Conservation (phyloP, 2,329 filamentous ascomycete genomes). For the Pyricularia pennisetigena region DNA sequence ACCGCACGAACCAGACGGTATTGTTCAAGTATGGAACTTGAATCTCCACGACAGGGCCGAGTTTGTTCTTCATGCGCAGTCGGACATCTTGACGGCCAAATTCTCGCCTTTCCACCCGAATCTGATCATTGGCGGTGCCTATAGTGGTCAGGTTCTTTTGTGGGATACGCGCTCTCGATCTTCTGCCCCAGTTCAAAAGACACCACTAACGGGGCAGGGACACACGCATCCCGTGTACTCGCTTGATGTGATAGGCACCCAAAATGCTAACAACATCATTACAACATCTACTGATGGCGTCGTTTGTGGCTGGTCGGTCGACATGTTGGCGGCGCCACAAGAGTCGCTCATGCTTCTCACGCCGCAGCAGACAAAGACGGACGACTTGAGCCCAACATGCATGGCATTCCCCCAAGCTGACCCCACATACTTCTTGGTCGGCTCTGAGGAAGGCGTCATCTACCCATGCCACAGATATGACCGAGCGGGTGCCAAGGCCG, state of each 20-base stretch:
- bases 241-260: conserved; percentile 90
- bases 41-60: conserved; percentile 91
- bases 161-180: conserved; percentile 94
- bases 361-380: conserved; percentile 78
- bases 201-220: conserved; percentile 84
- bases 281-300: conserved; percentile 95
- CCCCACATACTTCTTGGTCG: conserved; percentile 94
- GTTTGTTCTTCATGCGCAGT: conserved; percentile 93
- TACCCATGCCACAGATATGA: conserved; percentile 97
- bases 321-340: conserved; percentile 95
- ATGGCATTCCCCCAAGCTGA: conserved; percentile 92
- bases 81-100: conserved; percentile 87
- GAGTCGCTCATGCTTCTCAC: conserved; percentile 84
- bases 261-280: conserved; percentile 98
- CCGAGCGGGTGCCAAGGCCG: conserved; percentile 91
- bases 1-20: conserved; percentile 83
- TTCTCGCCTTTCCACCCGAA: conserved; percentile 99
- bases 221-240: conserved; percentile 97
- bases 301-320: conserved; percentile 93
- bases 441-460: conserved; percentile 92
- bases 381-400: conserved; percentile 89
- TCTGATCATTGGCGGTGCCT: conserved; percentile 89
- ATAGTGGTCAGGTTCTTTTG: conserved; percentile 89
- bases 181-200: conserved; percentile 87
- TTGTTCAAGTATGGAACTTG: conserved; percentile 95